phyloP scores from a whole-genome alignment of 768 basidiomycete species.

The Coprinellus aureogranulatus region DNA sequence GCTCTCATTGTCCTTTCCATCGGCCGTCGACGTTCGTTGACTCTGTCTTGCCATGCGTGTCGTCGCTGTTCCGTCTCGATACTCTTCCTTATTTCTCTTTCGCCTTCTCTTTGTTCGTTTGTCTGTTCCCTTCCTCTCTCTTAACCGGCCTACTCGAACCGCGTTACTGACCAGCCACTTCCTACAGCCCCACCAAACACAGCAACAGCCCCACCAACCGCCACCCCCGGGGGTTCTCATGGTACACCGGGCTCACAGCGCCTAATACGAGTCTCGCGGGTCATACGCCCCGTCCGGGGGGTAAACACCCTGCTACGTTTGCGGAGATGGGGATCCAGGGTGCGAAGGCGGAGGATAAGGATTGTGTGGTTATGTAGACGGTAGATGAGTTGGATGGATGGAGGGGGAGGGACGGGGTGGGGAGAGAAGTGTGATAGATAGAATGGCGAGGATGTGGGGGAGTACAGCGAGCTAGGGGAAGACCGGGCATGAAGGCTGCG shows the following conservation, averaged over 20 bases:
- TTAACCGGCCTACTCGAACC: too few relatives aligned
- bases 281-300: constrained; percentile 12
- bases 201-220: not conserved
- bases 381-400: not conserved
- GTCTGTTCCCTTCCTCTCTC: not conserved
- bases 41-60: not conserved
- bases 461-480: too few relatives aligned
- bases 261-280: constrained; percentile 1
- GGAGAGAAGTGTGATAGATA: not conserved
- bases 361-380: constrained; percentile 82
- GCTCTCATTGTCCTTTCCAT: too few relatives aligned
- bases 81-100: not conserved
- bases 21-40: too few relatives aligned
- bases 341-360: constrained; percentile 73
- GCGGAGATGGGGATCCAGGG: constrained; percentile 92
- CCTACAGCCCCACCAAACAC: not conserved
- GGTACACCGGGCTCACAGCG: not conserved
- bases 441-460: too few relatives aligned
- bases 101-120: not conserved
- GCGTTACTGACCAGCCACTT: not conserved
- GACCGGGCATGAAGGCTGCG: too few relatives aligned
- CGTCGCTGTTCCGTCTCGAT: not conserved
- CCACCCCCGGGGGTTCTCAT: not conserved
- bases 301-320: constrained; percentile 48
- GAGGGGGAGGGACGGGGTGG: not conserved